Conservation (phyloP, 306 rosid genomes). For the Quercus mongolica region DNA sequence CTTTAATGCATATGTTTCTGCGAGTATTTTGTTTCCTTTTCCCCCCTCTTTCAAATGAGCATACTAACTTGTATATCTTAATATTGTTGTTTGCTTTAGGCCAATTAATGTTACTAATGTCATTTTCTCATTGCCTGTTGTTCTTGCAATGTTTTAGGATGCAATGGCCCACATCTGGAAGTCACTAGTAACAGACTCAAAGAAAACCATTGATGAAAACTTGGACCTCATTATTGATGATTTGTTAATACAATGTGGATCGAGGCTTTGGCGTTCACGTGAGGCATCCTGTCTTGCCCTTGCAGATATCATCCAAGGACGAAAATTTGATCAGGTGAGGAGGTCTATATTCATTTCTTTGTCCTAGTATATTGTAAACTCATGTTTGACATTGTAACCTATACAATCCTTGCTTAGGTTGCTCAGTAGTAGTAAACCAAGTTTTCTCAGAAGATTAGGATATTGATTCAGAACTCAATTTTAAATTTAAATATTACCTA, state of each 20-base stretch:
- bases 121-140: conserved; percentile 14
- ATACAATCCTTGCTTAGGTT: not conserved
- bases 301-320: conserved; percentile 89
- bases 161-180: conserved; percentile 98
- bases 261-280: conserved; percentile 97
- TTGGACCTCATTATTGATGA: conserved; percentile 79
- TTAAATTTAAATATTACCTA: not conserved
- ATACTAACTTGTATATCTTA: conserved; percentile 1
- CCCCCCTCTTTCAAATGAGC: not conserved
- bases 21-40: not conserved
- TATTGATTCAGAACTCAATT: not conserved
- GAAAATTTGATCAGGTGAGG: conserved; percentile 74
- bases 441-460: not conserved
- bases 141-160: conserved; percentile 56
- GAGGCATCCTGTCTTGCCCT: conserved; percentile 93
- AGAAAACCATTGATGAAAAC: conserved; percentile 87
- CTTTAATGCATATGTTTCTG: not conserved
- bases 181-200: conserved; percentile 88
- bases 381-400: not conserved
- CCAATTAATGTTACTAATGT: not conserved
- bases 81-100: conserved; percentile 11
- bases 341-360: not conserved
- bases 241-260: conserved; percentile 78
- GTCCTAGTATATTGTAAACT: not conserved
- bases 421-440: not conserved